Base-by-base conservation (phyloP, 2,329 filamentous ascomycete species). In the Colletotrichum melonis region DNA sequence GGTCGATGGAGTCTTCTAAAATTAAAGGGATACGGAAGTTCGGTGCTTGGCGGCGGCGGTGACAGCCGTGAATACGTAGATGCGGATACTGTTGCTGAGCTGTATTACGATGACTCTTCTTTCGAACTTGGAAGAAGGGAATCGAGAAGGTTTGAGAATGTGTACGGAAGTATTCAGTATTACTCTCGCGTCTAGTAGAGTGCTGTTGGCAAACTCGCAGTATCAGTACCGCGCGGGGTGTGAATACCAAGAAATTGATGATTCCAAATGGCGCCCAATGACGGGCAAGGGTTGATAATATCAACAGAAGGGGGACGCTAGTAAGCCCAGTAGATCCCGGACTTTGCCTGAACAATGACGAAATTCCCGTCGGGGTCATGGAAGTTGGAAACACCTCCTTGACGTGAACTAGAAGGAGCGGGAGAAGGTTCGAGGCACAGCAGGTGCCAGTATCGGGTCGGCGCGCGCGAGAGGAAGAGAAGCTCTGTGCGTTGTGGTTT, bases 1-100 rank as follows among this genome's bases (percentile, higher is more conserved):
- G 67, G 67, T 57, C 56, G 67, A 66, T 49, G 19, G 19, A 24
- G 19, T 56, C n/a, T 54, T 35, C 60, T 70, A 66, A 70, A 66
- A 69, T 72, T 59, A 59, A 54, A 30, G 22, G 26, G 46, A 65
- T 57, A 38, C 67, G 67, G 42, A 35, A 35, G 8, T 26, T 49
- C 35, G 38, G 38, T 56, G 32, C 62, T 67, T 59, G 54, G 63
- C 68, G 19, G 26, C 32, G 42, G 62, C 68, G 22, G 26, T 26
- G 42, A 54, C 54, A 49, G 65, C 30, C n/a, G 22, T 19, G 28
- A n/a, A 19, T 24, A 38, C 32, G 60, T 28, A 30, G 60, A 52
- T 63, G 28, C 26, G 26, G 42, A 52, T 46, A 24, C 52, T 49
- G 4, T 28, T 24, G 28, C n/a, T n/a, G 32, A 28, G 14, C 32